phyloP scores from a whole-genome alignment of 352 stramenopile species.

The Elongisporangium anandrum region DNA sequence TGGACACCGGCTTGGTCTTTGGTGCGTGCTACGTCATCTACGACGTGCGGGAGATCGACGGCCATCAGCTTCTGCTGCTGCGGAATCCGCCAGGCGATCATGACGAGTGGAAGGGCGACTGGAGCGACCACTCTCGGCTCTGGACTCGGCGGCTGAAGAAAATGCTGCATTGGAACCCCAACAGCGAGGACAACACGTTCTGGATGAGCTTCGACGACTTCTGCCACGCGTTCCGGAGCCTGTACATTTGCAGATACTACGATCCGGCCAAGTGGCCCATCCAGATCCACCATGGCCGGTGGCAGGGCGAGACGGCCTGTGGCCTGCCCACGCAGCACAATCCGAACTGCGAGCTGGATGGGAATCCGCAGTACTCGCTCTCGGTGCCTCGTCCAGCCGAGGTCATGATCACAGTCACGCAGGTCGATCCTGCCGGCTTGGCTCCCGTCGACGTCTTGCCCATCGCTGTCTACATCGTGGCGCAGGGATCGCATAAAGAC shows the following conservation, averaged over 20 bases:
- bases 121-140: slow-evolving; percentile 87
- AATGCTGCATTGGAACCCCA: slow-evolving; percentile 51
- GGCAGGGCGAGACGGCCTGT: slow-evolving; percentile 63
- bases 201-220: slow-evolving; percentile 96
- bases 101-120: slow-evolving; percentile 91
- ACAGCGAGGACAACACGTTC: slow-evolving; percentile 90
- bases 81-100: slow-evolving; percentile 92
- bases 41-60: slow-evolving; percentile 83
- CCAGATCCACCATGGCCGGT: slow-evolving; percentile 40
- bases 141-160: slow-evolving; percentile 90
- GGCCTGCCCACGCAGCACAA: slow-evolving; percentile 88
- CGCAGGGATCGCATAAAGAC: slow-evolving; percentile 37
- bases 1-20: slow-evolving; percentile 89
- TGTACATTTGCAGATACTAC: slow-evolving; percentile 93
- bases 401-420: slow-evolving; percentile 80
- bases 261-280: slow-evolving; percentile 82
- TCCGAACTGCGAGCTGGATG: slow-evolving; percentile 61
- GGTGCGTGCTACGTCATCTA: slow-evolving; percentile 91
- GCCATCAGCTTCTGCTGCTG: slow-evolving; percentile 84
- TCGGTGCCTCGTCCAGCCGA: slow-evolving; percentile 75
- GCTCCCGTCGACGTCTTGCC: slow-evolving; percentile 63
- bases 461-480: slow-evolving; percentile 70
- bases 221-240: slow-evolving; percentile 83
- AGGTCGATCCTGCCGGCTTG: slow-evolving; percentile 63
- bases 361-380: slow-evolving; percentile 89